A percentile compares a stretch with the other conserved stretches of the same genome.
Evolutionary conservation across 2,329 filamentous ascomycete genomes (phyloP).

Genomic region (Diaporthe amygdali): DNA sequence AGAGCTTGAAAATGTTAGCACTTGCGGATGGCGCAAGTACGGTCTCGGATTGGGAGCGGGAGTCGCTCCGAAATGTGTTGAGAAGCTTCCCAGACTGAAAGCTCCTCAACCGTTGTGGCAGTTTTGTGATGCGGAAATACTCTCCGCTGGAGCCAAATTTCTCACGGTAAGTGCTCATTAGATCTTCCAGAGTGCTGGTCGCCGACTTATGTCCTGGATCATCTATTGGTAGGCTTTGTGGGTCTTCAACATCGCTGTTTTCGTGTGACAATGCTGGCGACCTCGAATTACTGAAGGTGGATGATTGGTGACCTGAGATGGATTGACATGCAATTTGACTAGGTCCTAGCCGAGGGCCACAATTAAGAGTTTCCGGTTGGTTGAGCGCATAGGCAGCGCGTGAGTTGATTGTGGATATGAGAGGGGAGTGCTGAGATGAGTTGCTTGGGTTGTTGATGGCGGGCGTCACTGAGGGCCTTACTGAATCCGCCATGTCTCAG

Average conservation of each 20-base stretch:
- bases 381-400: not conserved
- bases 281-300: not conserved
- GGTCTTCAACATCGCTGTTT: not conserved
- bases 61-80: not conserved
- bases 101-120: not conserved
- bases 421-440: not conserved
- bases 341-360: not conserved
- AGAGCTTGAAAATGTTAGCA: not conserved
- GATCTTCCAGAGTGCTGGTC: not conserved
- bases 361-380: not conserved
- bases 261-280: not conserved
- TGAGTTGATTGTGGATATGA: not conserved
- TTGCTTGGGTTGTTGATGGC: not conserved
- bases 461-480: not conserved
- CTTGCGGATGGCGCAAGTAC: fast-evolving
- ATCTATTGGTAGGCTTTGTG: not conserved
- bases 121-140: not conserved
- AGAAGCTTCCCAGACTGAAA: not conserved
- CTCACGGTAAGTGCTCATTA: not conserved
- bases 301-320: not conserved
- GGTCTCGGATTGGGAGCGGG: not conserved
- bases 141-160: not conserved
- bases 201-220: too few species aligned
- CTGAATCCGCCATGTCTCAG: not conserved
- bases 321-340: not conserved